Evolutionary conservation across 1,139 yeast species (phyloP), one percentile per base, ranked within the genome.

Genomic region (Keqinozyma sinolaborantium): DNA sequence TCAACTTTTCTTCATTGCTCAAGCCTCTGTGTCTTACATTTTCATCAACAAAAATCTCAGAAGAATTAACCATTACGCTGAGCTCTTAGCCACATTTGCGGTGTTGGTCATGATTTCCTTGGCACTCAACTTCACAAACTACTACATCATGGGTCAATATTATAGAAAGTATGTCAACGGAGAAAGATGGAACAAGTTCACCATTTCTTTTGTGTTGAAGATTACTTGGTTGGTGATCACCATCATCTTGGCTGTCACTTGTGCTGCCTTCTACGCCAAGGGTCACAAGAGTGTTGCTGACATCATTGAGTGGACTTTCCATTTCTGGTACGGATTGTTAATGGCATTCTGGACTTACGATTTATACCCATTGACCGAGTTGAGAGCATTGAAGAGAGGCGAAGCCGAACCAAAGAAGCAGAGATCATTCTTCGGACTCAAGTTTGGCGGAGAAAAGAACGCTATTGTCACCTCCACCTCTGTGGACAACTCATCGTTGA

Each of bases 311-410:
- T 60, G 67, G 67, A 42, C 46, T 23, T 58, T 60, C 49, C 62
- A 59, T 37, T 56, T 59, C 42, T 59, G 65, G 65, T 60, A 60
- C 39, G 65, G 66, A 4, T 41, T 60, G 24, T 47, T 60, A 32
- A 44, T 60, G 36, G 58, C 59, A 6, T 53, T 59, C 44, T 60
- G 67, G 67, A 53, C 65, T 30, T 56, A 58, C 39, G 66, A 60
- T 39, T 52, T 60, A 30, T 53, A 59, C 41, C 67, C 66, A 37
- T 50, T 55, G 35, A 55, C 60, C n/a, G 60, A 56, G 30, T 35
- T 44, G 23, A 43, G 37, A 25, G 50, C 51, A 4, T 42, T 47
- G 24, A 32, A 46, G 24, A 42, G 35, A 18, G 9, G 10, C 28
- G 25, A 32, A n/a, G 23, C 19, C 19, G 30, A 30, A 14, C 14